phyloP scores from a whole-genome alignment of 1,284 basidiomycete genomes.

The Malassezia nana region DNA sequence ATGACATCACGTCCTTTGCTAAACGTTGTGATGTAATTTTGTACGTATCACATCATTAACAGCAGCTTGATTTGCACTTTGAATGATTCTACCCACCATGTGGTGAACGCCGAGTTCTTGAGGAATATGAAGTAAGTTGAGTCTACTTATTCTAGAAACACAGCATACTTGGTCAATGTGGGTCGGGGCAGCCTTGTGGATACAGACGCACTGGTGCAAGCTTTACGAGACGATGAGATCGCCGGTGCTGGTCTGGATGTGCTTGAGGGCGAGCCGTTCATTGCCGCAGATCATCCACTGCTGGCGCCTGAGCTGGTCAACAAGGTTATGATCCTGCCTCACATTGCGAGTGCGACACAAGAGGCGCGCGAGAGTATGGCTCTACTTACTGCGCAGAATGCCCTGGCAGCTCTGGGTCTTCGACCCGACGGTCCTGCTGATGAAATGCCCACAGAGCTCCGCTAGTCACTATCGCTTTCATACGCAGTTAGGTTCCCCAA shows the following conservation, averaged over 20 bases:
- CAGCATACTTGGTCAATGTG: constrained; percentile 35
- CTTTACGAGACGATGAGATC: constrained; percentile 65
- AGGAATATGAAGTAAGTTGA: constrained; percentile 66
- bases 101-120: constrained; percentile 65
- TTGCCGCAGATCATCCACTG: constrained; percentile 65
- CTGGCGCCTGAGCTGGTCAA: constrained; percentile 49
- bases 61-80: constrained; percentile 64
- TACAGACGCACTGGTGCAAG: constrained; percentile 66
- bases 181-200: constrained; percentile 63
- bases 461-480: constrained; percentile 35
- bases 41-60: constrained; percentile 3
- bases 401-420: constrained; percentile 28
- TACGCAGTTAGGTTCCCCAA: constrained; percentile 36
- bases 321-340: constrained; percentile 71
- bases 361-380: constrained; percentile 79
- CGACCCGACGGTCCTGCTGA: constrained; percentile 20
- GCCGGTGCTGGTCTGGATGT: constrained; percentile 90
- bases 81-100: constrained; percentile 61
- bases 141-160: constrained; percentile 13
- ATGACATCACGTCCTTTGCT: constrained; percentile 24
- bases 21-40: constrained; percentile 26
- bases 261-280: constrained; percentile 72
- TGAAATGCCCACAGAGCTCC: constrained; percentile 27
- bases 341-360: constrained; percentile 77
- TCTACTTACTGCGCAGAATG: constrained; percentile 26